These are phyloP conservation scores for Linderina pennispora DNA, from an alignment of 192 early-diverging fungal species.

Conservation along the genomic window DNA sequence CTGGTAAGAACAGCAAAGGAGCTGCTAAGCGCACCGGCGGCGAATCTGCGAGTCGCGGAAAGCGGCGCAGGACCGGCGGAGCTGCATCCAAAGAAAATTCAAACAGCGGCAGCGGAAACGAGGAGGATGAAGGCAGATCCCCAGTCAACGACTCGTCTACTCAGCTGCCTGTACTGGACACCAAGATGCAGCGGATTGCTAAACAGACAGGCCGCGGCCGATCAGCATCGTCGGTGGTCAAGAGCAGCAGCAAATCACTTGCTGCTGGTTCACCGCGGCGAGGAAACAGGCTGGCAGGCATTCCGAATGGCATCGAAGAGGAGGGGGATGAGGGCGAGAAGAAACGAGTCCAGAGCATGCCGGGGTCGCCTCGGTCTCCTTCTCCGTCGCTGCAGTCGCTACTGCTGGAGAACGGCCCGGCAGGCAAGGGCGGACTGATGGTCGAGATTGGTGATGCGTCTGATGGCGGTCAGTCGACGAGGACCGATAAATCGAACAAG, in stretches of 20 bases:
- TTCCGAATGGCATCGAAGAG: not conserved
- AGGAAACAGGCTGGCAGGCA: too few species aligned
- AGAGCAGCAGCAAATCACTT: too few species aligned
- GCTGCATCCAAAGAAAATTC: not conserved
- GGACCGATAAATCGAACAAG: slow-evolving; percentile 2
- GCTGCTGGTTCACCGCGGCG: not conserved
- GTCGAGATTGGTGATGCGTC: too few species aligned
- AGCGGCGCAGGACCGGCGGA: not conserved
- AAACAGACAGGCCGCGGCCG: slow-evolving; percentile 7
- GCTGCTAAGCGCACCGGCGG: not conserved
- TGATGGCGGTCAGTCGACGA: not conserved
- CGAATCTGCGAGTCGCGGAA: not conserved
- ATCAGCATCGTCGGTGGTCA: not conserved
- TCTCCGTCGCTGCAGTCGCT: slow-evolving; percentile 22
- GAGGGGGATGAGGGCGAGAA: slow-evolving; percentile 1
- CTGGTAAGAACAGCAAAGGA: too few species aligned
- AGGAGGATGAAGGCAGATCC: not conserved
- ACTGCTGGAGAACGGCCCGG: too few species aligned
- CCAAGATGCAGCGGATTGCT: too few species aligned
- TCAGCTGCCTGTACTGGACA: too few species aligned
- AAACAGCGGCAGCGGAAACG: not conserved
- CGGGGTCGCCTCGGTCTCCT: slow-evolving; percentile 30
- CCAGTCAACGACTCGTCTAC: too few species aligned
- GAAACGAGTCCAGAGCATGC: slow-evolving; percentile 29
- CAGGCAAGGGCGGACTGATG: too few species aligned